These are phyloP conservation scores for Naganishia vishniacii DNA, from an alignment of 768 basidiomycete genomes.

Conservation along the genomic window DNA sequence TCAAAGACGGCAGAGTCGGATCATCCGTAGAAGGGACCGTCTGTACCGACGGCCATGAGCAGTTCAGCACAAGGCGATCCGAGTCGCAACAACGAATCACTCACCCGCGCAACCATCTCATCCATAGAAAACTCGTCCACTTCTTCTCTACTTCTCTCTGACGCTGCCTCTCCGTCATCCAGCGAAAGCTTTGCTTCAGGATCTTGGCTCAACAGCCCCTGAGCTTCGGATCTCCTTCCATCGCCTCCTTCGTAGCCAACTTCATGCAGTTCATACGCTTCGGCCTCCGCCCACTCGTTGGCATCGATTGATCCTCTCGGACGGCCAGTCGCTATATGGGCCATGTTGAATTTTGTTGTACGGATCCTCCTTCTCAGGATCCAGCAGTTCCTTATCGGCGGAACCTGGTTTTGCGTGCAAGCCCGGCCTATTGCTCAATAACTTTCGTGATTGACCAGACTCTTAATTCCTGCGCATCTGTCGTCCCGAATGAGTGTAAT, in stretches of 20 bases:
- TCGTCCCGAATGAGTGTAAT: no score
- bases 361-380: no score
- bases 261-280: slow-evolving; percentile 40
- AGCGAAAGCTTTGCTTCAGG: slow-evolving; percentile 17
- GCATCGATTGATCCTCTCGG: background rate
- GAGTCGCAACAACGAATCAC: slow-evolving; percentile 12
- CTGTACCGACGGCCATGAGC: slow-evolving; percentile 23
- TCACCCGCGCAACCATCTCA: slow-evolving; percentile 40
- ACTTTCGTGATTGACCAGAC: no score
- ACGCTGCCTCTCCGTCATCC: slow-evolving; percentile 9
- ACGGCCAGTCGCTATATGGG: background rate
- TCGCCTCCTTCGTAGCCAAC: slow-evolving; percentile 16
- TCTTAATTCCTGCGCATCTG: no score
- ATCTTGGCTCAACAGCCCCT: slow-evolving; percentile 20
- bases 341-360: background rate
- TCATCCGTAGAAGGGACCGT: slow-evolving; percentile 48
- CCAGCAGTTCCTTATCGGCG: no score
- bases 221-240: slow-evolving; percentile 19
- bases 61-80: background rate
- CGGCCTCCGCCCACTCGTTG: slow-evolving; percentile 31
- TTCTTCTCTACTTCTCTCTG: slow-evolving; percentile 30
- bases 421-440: no score
- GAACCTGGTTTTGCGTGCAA: no score
- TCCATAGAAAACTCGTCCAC: slow-evolving; percentile 31
- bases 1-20: slow-evolving; percentile 44